Base-by-base conservation (phyloP, 768 basidiomycete species). In the Rhodotorula babjevae region DNA sequence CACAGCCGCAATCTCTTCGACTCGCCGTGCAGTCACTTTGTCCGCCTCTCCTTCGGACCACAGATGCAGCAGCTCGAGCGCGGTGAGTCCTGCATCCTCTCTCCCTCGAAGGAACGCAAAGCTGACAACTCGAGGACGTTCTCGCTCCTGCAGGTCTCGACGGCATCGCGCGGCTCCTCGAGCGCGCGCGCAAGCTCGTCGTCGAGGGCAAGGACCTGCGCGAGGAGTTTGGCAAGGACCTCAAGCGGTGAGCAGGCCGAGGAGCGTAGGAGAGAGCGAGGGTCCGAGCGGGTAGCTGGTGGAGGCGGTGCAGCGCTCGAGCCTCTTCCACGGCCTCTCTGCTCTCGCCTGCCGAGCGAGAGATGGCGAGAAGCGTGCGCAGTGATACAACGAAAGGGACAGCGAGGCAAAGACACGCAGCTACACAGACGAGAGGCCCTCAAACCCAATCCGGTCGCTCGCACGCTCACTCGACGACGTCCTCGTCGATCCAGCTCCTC, bases 21-120 rank as follows among this genome's bases (percentile, higher is more conserved):
- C 77, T 92, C 91, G 25, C 90, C 93, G 18, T 94, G 92, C 82
- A 90, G 92, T 81, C 88, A 90, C 79, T 96, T 90, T 76, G 88
- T 96, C 36, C 87, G 94, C 33, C 82, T 96, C 50, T 91, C 89
- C 7, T 77, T 68, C 64, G 74, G 74, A 14, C 74, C 73, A 1
- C 42, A 68, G 18, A 19, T 73, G 29, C 64, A 44, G 18, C 56
- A 71, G 49, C 56, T 77, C 47, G 67, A 74, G 31, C 64, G 76
- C 53, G 71, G 72, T 77, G 93, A 93, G 79, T 92, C 91, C 0
- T 93, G 91, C 82, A 52, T 19, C 16, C 33, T 66, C 44, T 18
- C 31, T 36, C 61, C 60, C n/a, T n/a, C n/a, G n/a, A n/a, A n/a
- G 36, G 36, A 36, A 9, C 36, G 36, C 36, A 61, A 33, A 31